phyloP scores from a whole-genome alignment of 2,329 filamentous ascomycete species.

The Macroventuria anomochaeta region DNA sequence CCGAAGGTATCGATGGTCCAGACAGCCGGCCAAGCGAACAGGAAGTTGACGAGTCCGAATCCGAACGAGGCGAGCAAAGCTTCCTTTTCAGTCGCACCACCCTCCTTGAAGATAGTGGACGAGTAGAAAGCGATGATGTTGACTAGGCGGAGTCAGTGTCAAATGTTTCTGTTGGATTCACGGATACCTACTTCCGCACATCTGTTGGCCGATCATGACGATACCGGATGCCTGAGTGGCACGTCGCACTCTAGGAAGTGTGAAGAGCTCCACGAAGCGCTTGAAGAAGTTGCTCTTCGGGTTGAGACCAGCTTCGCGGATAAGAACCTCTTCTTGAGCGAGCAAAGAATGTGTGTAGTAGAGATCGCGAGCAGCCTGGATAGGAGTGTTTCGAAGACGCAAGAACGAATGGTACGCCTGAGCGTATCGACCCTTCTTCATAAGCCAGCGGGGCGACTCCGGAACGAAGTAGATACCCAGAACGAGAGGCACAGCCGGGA shows the following conservation, averaged over 20 bases:
- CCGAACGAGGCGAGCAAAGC: slow-evolving; percentile 63
- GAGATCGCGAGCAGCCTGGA: slow-evolving; percentile 53
- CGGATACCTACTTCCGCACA: slow-evolving; percentile 54
- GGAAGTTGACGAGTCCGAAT: slow-evolving; percentile 64
- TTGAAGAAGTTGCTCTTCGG: slow-evolving; percentile 50
- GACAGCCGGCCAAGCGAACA: slow-evolving; percentile 65
- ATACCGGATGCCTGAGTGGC: slow-evolving; percentile 78
- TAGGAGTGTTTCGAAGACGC: slow-evolving; percentile 48
- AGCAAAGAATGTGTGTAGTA: slow-evolving; percentile 52
- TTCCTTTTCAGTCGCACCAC: slow-evolving; percentile 51
- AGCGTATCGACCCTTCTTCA: slow-evolving; percentile 49
- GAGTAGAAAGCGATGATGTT: slow-evolving; percentile 61
- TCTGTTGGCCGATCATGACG: slow-evolving; percentile 75
- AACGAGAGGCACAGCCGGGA: slow-evolving; percentile 48
- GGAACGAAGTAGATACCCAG: slow-evolving; percentile 53
- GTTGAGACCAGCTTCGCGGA: slow-evolving; percentile 42
- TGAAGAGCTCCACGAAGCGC: slow-evolving; percentile 65
- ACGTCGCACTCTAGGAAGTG: slow-evolving; percentile 70
- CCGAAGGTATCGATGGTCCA: slow-evolving; percentile 62
- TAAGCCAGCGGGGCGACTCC: slow-evolving; percentile 42
- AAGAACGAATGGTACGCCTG: slow-evolving; percentile 50
- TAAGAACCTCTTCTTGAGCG: slow-evolving; percentile 42
- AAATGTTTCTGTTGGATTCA: neutral
- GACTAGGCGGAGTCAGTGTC: slow-evolving; percentile 17
- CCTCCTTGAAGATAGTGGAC: slow-evolving; percentile 58